These are phyloP conservation scores for Ceratocystis albifundus DNA, from an alignment of 2,329 filamentous ascomycete species.

Conservation along the genomic window DNA sequence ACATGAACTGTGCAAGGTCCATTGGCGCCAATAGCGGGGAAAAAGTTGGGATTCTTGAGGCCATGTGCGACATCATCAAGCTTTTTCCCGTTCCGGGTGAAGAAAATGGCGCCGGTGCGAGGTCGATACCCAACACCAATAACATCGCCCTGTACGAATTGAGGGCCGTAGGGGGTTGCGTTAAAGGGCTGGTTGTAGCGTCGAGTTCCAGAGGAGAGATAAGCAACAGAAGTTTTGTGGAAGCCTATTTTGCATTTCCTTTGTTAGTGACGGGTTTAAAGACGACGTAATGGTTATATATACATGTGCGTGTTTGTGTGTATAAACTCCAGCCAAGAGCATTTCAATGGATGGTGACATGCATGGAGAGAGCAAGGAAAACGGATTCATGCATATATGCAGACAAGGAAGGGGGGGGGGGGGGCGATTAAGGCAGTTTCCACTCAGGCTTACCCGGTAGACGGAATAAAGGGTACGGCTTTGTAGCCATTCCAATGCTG, in stretches of 20 bases:
- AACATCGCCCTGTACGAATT: slow-evolving; percentile 85
- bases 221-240: slow-evolving; percentile 86
- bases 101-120: slow-evolving; percentile 89
- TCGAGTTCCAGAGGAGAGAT: slow-evolving; percentile 75
- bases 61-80: slow-evolving; percentile 90
- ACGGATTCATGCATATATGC: background rate
- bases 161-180: slow-evolving; percentile 66
- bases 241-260: slow-evolving; percentile 43
- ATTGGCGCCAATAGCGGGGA: slow-evolving; percentile 92
- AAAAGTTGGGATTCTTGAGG: slow-evolving; percentile 90
- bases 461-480: slow-evolving; percentile 90
- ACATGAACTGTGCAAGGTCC: slow-evolving; percentile 88
- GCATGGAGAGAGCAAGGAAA: background rate
- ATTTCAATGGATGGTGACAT: background rate
- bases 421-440: background rate
- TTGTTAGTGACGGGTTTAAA: background rate
- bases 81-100: slow-evolving; percentile 95
- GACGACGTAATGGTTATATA: background rate
- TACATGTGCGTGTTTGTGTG: background rate
- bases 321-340: background rate
- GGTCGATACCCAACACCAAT: slow-evolving; percentile 92
- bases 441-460: slow-evolving; percentile 61
- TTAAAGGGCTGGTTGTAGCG: slow-evolving; percentile 88
- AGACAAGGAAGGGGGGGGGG: too few relatives aligned
- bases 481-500: slow-evolving; percentile 88